phyloP scores from a whole-genome alignment of 805 yeast species.

The Ogataea paradorogensis region DNA sequence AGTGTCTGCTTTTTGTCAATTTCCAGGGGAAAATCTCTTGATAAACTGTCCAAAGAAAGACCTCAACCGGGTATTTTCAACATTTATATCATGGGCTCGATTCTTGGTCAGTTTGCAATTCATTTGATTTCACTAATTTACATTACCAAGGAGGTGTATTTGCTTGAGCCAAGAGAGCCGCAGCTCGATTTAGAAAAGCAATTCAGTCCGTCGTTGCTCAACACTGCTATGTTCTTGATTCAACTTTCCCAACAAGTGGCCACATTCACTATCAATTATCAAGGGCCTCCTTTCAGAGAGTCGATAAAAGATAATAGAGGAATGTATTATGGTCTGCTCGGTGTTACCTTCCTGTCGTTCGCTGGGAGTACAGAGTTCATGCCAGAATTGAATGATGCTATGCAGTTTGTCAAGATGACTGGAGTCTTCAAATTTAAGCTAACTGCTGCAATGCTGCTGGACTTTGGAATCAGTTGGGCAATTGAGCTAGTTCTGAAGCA shows the following conservation, averaged over 20 bases:
- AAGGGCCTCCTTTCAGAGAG: conserved; percentile 95
- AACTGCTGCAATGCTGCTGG: conserved; percentile 68
- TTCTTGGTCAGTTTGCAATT: conserved; percentile 92
- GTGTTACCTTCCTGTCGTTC: conserved; percentile 84
- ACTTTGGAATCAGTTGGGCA: conserved; percentile 71
- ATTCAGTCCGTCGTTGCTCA: conserved; percentile 84
- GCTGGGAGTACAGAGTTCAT: conserved; percentile 91
- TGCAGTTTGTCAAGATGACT: conserved; percentile 88
- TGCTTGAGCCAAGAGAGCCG: conserved; percentile 89
- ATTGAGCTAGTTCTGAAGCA: conserved; percentile 79
- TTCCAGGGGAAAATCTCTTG: conserved; percentile 88
- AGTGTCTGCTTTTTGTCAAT: conserved; percentile 94
- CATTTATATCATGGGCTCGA: conserved; percentile 94
- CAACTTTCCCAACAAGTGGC: conserved; percentile 96
- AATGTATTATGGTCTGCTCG: conserved; percentile 92
- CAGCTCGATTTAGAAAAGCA: conserved; percentile 85
- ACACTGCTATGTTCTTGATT: conserved; percentile 92
- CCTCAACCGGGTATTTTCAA: conserved; percentile 98
- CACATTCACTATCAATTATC: conserved; percentile 96
- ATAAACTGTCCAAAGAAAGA: conserved; percentile 85
- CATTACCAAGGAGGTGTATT: conserved; percentile 78
- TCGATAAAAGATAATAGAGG: conserved; percentile 87
- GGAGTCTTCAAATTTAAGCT: conserved; percentile 70
- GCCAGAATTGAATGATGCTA: conserved; percentile 90
- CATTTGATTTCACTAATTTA: conserved; percentile 82